phyloP scores from a whole-genome alignment of 2,329 filamentous ascomycete genomes.

The Penicillium decumbens region DNA sequence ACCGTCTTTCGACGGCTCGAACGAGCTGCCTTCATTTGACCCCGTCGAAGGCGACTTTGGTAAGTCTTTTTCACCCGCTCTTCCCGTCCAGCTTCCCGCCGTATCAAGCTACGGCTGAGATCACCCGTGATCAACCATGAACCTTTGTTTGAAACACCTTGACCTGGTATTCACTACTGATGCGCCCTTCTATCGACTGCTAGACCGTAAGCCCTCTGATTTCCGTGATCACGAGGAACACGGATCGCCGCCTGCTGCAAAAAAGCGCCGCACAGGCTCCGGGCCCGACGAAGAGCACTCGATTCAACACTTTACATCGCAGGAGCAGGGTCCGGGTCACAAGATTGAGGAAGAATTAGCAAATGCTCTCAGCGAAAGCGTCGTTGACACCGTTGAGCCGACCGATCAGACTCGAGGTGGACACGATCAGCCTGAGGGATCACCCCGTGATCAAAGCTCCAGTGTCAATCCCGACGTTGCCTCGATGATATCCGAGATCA shows the following conservation, averaged over 20 bases:
- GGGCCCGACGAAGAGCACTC: conserved; percentile 23
- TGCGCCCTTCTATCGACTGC: not conserved
- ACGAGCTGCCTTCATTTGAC: conserved; percentile 29
- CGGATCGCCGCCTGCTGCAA: conserved; percentile 33
- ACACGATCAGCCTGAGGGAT: conserved; percentile 21
- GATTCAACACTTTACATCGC: conserved; percentile 18
- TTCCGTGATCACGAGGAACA: conserved; percentile 32
- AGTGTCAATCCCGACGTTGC: conserved; percentile 34
- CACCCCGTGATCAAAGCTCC: conserved; percentile 20
- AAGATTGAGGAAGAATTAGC: conserved; percentile 37
- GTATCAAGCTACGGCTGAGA: not conserved
- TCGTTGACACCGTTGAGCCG: conserved; percentile 26
- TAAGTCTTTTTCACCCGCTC: conserved; percentile 22
- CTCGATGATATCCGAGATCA: conserved; percentile 42
- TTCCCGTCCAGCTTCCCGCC: not conserved
- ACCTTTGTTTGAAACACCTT: not conserved
- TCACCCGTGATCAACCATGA: not conserved
- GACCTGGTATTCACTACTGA: not conserved
- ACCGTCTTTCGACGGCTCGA: conserved; percentile 29
- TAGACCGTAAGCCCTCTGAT: conserved; percentile 31
- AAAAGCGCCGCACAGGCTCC: conserved; percentile 39
- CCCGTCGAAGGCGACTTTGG: conserved; percentile 30
- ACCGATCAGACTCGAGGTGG: conserved; percentile 20
- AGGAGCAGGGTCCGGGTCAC: conserved; percentile 28
- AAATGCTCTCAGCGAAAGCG: conserved; percentile 31